These are phyloP conservation scores for Xylariomycetidae sp. DNA, from an alignment of 2,329 filamentous ascomycete species.

Conservation along the genomic window DNA sequence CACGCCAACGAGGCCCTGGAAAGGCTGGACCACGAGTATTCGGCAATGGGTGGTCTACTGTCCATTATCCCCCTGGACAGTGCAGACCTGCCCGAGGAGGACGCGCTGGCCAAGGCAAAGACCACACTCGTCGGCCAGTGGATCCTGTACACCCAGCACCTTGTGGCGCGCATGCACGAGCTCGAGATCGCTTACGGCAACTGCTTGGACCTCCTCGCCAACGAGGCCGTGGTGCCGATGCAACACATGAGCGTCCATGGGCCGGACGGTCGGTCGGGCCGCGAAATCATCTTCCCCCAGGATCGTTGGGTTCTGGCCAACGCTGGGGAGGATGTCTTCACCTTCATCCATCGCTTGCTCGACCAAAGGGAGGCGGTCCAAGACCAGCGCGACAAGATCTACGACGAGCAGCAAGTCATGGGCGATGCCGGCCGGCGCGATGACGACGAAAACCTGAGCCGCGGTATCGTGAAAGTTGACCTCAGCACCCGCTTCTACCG, in stretches of 20 bases:
- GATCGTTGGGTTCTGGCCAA: conserved; percentile 51
- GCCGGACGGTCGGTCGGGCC: conserved; percentile 43
- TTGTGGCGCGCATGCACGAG: conserved; percentile 50
- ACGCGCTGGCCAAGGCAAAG: conserved; percentile 33
- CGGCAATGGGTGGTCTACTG: conserved; percentile 48
- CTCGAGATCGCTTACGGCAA: conserved; percentile 49
- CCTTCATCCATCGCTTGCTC: conserved; percentile 39
- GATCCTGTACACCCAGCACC: conserved; percentile 47
- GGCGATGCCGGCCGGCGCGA: conserved; percentile 33
- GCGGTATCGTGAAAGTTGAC: conserved; percentile 43
- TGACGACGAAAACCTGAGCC: conserved; percentile 26
- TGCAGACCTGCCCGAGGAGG: conserved; percentile 28
- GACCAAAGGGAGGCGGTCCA: conserved; percentile 39
- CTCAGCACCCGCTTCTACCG: conserved; percentile 48
- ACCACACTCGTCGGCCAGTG: conserved; percentile 51
- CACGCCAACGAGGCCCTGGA: conserved; percentile 57
- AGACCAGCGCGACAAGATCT: conserved; percentile 28
- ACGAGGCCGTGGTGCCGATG: conserved; percentile 43
- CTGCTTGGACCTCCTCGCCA: conserved; percentile 41
- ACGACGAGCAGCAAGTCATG: conserved; percentile 31
- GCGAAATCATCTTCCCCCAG: conserved; percentile 49
- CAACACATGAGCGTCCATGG: conserved; percentile 49
- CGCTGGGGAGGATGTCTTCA: conserved; percentile 44
- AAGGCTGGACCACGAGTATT: conserved; percentile 53
- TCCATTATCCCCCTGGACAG: conserved; percentile 43